These are phyloP conservation scores for Ceratocystis albifundus DNA, from an alignment of 2,329 filamentous ascomycete genomes.

Conservation along the genomic window DNA sequence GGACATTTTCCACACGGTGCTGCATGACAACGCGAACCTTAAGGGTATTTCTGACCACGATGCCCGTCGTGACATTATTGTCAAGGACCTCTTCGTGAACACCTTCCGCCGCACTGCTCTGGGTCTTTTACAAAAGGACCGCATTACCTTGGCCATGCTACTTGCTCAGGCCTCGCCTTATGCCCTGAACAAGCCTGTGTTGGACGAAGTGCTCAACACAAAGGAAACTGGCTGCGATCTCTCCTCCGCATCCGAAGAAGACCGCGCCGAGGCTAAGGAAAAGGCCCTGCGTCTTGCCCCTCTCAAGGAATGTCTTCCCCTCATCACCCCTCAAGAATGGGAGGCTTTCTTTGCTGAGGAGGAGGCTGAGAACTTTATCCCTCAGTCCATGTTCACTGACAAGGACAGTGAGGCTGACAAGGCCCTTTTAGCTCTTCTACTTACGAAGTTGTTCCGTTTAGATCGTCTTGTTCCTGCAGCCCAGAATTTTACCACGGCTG, in stretches of 20 bases:
- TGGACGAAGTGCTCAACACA: slow-evolving; percentile 76
- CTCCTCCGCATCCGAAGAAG: slow-evolving; percentile 34
- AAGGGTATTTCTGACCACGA: slow-evolving; percentile 62
- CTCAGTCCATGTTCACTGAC: slow-evolving; percentile 56
- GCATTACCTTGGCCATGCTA: slow-evolving; percentile 86
- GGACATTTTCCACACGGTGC: slow-evolving; percentile 89
- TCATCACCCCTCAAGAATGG: slow-evolving; percentile 55
- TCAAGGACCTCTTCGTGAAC: slow-evolving; percentile 81
- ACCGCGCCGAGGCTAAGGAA: slow-evolving; percentile 54
- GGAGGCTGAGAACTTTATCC: slow-evolving; percentile 72
- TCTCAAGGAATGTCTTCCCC: slow-evolving; percentile 61
- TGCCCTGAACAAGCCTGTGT: slow-evolving; percentile 80
- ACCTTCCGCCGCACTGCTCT: slow-evolving; percentile 90
- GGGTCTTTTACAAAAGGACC: slow-evolving; percentile 83
- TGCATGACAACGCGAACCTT: slow-evolving; percentile 67
- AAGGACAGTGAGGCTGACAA: slow-evolving; percentile 52
- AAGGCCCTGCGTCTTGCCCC: slow-evolving; percentile 57
- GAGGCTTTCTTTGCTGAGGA: slow-evolving; percentile 75
- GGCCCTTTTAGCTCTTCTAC: slow-evolving; percentile 68
- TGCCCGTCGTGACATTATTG: slow-evolving; percentile 73
- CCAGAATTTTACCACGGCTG: slow-evolving; percentile 74
- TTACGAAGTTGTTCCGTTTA: slow-evolving; percentile 89
- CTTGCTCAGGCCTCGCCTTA: slow-evolving; percentile 93
- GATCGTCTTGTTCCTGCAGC: slow-evolving; percentile 89
- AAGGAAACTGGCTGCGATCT: slow-evolving; percentile 65